Base-by-base conservation (phyloP, 345 rosid genomes). In the Noccaea caerulescens region DNA sequence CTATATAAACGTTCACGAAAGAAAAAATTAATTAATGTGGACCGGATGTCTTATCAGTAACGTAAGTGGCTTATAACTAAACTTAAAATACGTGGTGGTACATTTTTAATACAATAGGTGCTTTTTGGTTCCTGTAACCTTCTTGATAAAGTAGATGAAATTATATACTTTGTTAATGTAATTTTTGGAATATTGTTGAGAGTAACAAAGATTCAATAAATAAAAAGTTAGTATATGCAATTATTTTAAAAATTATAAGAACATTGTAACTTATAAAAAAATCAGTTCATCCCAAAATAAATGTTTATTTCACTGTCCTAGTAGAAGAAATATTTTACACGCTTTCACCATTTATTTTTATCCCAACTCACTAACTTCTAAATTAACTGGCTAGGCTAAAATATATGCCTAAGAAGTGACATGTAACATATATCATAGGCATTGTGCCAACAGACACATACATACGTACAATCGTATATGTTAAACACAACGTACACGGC, bases 151-250 rank as follows among this genome's bases (percentile, higher is more conserved):
- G 43, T 56, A 14, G 61, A 56, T 8, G 27, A 56, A 8, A 7
- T 57, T 57, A 36, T 57, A 57, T 60, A 7, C n/a, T 25, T 41
- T 25, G 6, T 42, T 43, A 60, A 59, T 23, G 49, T 42, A 12
- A 25, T 8, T n/a, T 42, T n/a, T 62, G 53, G 53, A 62, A 30
- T 44, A 8, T 2, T 62, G 32, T 23, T 12, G 62, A 41, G 50
- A 20, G 34, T 7, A 20, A 13, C 27, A 44, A 44, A 62, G 18
- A 62, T 62, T 62, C 5, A 25, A n/a, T 43, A 59, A 42, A 61
- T 0, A 42, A n/a, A 12, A 25, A 25, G 30, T 25, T 25, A 25
- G 1, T 25, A 25, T 25, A 25, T 25, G 30, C 30, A 25, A 25
- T 25, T 2, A 25, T 25, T 25, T 25, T 25, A 2, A 25, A 25